Base-by-base conservation (phyloP, 257 asterid species). In the Capsicum chinense region DNA sequence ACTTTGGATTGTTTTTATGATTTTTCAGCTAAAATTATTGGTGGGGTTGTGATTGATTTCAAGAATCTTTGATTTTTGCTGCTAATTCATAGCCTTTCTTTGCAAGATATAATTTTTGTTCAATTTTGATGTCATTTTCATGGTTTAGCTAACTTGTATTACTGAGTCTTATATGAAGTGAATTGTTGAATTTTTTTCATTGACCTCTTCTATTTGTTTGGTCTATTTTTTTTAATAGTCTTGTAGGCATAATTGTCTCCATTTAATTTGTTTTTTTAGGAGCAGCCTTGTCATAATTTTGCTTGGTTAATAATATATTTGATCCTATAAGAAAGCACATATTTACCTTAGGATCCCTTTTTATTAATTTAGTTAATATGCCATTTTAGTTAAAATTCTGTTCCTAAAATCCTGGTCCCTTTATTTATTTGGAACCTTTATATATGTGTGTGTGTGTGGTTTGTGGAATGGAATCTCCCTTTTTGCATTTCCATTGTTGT, bases 311-410 rank as follows among this genome's bases (percentile, higher is more conserved):
- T 26, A 78, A 78, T 78, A 52, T 14, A 7, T 14, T 78, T 78
- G 82, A 78, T 78, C 81, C 81, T 74, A 74, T 8, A 2, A 74
- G 81, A 76, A 76, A 76, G 81, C 42, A 52, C 52, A 0, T 76
- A 76, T 50, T 35, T 76, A 13, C 58, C 10, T 76, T 74, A 21
- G 21, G 59, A 50, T 74, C 64, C 64, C 64, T 16, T 54, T 8
- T 78, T 78, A 26, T 78, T 54, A 78, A 78, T 78, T 78, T 58
- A 59, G 54, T 54, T 52, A 9, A 9, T 54, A 16, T 54, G 73
- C 39, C 67, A 66, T 78, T 83, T 42, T 60, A 19, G 79, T 85
- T 84, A 63, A 87, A 81, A 85, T 84, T 88, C 78, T 82, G 86
- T 89, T 87, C 83, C 89, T 86, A 69, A 62, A 78, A 85, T 71